Percentiles rank a stretch among this genome's conserved stretches.
Evolutionary conservation across 768 basidiomycete species (phyloP).

Genomic region (Pleurotus cornucopiae): DNA sequence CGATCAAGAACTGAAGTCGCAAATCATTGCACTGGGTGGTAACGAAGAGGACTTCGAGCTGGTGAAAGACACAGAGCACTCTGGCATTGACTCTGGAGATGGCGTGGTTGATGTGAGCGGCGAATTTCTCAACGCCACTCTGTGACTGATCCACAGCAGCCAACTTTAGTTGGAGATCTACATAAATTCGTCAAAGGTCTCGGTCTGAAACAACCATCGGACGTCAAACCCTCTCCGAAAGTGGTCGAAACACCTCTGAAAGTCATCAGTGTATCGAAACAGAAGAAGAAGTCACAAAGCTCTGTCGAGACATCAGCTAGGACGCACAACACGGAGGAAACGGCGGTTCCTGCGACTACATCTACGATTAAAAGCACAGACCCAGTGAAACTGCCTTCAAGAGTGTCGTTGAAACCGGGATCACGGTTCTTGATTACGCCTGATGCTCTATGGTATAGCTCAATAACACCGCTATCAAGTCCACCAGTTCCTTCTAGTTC

Average conservation of each 20-base stretch:
- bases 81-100: slow-evolving; percentile 20
- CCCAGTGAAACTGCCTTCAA: slow-evolving; percentile 25
- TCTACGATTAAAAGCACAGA: neutral
- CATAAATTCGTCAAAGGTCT: slow-evolving; percentile 41
- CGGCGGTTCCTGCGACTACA: neutral
- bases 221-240: slow-evolving; percentile 6
- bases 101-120: slow-evolving; percentile 27
- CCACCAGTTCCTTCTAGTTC: slow-evolving; percentile 22
- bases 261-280: slow-evolving; percentile 13
- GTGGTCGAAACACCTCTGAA: slow-evolving; percentile 7
- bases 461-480: slow-evolving; percentile 33
- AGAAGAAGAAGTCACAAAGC: slow-evolving; percentile 16
- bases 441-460: slow-evolving; percentile 52
- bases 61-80: slow-evolving; percentile 33
- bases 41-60: slow-evolving; percentile 43
- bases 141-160: slow-evolving; percentile 20
- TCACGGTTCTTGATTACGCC: slow-evolving; percentile 36
- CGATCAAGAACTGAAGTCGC: slow-evolving; percentile 21
- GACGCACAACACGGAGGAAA: neutral
- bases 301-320: slow-evolving; percentile 6
- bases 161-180: slow-evolving; percentile 38
- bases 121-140: neutral
- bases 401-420: slow-evolving; percentile 31
- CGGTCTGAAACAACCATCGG: slow-evolving; percentile 19
- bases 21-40: slow-evolving; percentile 41